These are phyloP conservation scores for Yamadazyma friedrichii DNA, from an alignment of 1,139 yeast genomes.

Conservation along the genomic window DNA sequence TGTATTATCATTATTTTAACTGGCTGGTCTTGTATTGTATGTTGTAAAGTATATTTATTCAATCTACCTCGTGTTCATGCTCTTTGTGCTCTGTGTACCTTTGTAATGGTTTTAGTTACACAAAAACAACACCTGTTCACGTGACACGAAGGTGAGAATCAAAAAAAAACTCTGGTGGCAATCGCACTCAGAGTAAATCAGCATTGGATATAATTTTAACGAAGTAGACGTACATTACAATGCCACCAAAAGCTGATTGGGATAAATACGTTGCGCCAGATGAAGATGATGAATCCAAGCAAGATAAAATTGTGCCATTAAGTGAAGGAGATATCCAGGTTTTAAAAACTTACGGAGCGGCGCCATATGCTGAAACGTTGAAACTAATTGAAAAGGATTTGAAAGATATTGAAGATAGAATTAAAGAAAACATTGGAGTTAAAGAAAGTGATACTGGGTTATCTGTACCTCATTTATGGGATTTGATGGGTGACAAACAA, in stretches of 20 bases:
- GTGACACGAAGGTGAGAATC: too few species aligned
- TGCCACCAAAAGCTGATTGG: slow-evolving; percentile 95
- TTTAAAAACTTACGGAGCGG: slow-evolving; percentile 93
- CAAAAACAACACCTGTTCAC: too few species aligned
- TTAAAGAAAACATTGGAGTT: slow-evolving; percentile 90
- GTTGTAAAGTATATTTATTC: too few species aligned
- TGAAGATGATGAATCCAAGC: slow-evolving; percentile 61
- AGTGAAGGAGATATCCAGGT: slow-evolving; percentile 97
- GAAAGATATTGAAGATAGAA: slow-evolving; percentile 76
- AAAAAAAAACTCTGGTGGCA: slow-evolving; percentile 2
- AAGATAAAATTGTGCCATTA: slow-evolving; percentile 80
- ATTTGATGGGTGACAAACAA: slow-evolving; percentile 93
- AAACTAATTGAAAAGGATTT: slow-evolving; percentile 84
- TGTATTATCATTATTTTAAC: not conserved
- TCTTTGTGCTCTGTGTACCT: too few species aligned
- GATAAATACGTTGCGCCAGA: slow-evolving; percentile 89
- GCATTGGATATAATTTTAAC: too few species aligned
- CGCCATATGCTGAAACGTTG: slow-evolving; percentile 84
- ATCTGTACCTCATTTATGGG: slow-evolving; percentile 97
- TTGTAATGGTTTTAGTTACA: too few species aligned
- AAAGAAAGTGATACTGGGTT: slow-evolving; percentile 95
- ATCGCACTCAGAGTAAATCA: slow-evolving; percentile 2
- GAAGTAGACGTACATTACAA: slow-evolving; percentile 17
- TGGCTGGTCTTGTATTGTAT: not conserved
- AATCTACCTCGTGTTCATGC: too few species aligned